Percentiles rank a stretch among this genome's conserved stretches.
Conservation (phyloP, 2,329 filamentous ascomycete genomes). For the Teratosphaeria destructans region DNA sequence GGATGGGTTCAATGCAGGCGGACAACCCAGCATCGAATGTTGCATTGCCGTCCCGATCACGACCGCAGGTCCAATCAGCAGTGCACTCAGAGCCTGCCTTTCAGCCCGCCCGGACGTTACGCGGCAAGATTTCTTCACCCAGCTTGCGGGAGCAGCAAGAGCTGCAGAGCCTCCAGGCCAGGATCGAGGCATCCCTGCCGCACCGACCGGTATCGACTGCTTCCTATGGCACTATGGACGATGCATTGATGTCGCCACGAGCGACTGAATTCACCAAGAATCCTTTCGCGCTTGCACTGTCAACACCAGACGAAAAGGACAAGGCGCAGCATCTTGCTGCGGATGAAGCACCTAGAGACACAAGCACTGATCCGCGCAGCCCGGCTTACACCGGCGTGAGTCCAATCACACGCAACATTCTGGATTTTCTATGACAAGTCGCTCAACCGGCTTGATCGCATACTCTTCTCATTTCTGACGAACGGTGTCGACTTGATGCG, state of each 20-base stretch:
- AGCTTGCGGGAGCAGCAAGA: slow-evolving; percentile 24
- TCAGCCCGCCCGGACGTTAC: slow-evolving; percentile 7
- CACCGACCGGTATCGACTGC: slow-evolving; percentile 2
- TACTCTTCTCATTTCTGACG: background rate
- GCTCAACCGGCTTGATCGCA: background rate
- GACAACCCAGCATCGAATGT: slow-evolving; percentile 14
- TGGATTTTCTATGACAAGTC: slow-evolving; percentile 55
- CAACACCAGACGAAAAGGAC: slow-evolving; percentile 23
- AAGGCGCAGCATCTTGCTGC: slow-evolving; percentile 13
- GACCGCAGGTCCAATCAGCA: background rate
- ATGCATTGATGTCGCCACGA: slow-evolving; percentile 59
- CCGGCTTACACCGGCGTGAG: slow-evolving; percentile 64
- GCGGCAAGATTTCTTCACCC: slow-evolving; percentile 24
- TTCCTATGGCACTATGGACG: slow-evolving; percentile 15
- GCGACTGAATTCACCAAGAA: slow-evolving; percentile 63
- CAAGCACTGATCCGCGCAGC: slow-evolving; percentile 53
- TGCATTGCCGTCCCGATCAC: slow-evolving; percentile 9
- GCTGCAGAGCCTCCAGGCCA: slow-evolving; percentile 22
- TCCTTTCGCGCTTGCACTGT: slow-evolving; percentile 41
- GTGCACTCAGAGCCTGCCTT: background rate
- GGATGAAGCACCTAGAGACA: slow-evolving; percentile 41
- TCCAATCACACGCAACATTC: slow-evolving; percentile 67
- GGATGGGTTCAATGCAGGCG: slow-evolving; percentile 25
- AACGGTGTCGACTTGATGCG: background rate
- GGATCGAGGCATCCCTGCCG: slow-evolving; percentile 20